A percentile compares a stretch with the other conserved stretches of the same genome.
Evolutionary conservation across 352 stramenopile species (phyloP).

Genomic region (Pythium vanterpoolii): DNA sequence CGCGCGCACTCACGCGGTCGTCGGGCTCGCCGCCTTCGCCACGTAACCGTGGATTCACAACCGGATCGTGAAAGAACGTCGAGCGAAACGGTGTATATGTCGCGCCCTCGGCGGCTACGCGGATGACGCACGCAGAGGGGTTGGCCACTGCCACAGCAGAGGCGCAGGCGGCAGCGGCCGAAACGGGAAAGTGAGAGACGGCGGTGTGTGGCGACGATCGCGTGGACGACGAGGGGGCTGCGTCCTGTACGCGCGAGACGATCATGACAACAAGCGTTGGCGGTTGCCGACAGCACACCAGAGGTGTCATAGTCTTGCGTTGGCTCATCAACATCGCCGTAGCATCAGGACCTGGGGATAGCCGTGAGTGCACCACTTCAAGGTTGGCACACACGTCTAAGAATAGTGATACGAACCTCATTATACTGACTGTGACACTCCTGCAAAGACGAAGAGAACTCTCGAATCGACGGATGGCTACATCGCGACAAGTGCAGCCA

Average conservation of each 20-base stretch:
- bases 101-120: conserved; percentile 18
- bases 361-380: not conserved
- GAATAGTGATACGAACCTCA: too few relatives aligned
- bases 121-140: conserved; percentile 13
- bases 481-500: too few relatives aligned
- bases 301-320: not conserved
- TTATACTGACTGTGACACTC: too few relatives aligned
- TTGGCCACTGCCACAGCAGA: not conserved
- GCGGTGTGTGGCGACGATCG: not conserved
- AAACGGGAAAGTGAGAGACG: conserved; percentile 9
- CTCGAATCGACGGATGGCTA: too few relatives aligned
- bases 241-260: conserved; percentile 14
- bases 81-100: conserved; percentile 58
- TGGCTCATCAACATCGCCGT: not conserved
- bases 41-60: conserved; percentile 44
- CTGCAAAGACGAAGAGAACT: too few relatives aligned
- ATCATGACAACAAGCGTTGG: conserved; percentile 3
- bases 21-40: conserved; percentile 36
- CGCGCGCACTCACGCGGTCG: conserved; percentile 27
- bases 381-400: too few relatives aligned
- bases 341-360: not conserved
- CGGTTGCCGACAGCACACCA: not conserved
- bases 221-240: not conserved
- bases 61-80: conserved; percentile 59
- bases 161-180: not conserved